Percentiles rank a stretch among this genome's conserved stretches.
These are phyloP conservation scores for Peniophora sp. DNA, from an alignment of 1,284 basidiomycete genomes.

Conservation along the genomic window DNA sequence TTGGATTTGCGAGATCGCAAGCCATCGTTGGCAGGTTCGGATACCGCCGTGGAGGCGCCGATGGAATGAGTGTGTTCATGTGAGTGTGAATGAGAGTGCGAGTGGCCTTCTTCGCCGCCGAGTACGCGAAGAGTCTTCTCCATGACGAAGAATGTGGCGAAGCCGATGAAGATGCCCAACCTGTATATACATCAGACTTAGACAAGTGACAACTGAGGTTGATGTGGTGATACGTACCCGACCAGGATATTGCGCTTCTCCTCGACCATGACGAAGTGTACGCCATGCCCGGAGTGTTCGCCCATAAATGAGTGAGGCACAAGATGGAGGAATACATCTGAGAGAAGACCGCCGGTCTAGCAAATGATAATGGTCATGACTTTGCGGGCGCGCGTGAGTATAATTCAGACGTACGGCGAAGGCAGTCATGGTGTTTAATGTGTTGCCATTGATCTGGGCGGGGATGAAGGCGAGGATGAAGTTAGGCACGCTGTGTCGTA, in stretches of 20 bases:
- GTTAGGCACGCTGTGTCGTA: slow-evolving; percentile 65
- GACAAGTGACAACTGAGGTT: not conserved
- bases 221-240: slow-evolving; percentile 41
- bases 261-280: slow-evolving; percentile 74
- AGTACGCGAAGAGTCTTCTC: slow-evolving; percentile 84
- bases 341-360: slow-evolving; percentile 84
- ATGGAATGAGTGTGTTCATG: slow-evolving; percentile 36
- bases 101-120: slow-evolving; percentile 42
- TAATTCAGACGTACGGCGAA: slow-evolving; percentile 60
- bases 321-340: slow-evolving; percentile 85
- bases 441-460: slow-evolving; percentile 72
- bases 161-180: slow-evolving; percentile 76
- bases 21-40: slow-evolving; percentile 23
- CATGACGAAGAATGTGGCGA: slow-evolving; percentile 84
- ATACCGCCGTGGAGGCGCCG: slow-evolving; percentile 11
- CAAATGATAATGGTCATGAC: not conserved
- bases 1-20: slow-evolving; percentile 20
- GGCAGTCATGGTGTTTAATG: slow-evolving; percentile 86
- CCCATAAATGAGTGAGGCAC: slow-evolving; percentile 88
- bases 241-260: slow-evolving; percentile 85
- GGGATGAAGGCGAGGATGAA: slow-evolving; percentile 89
- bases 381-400: not conserved
- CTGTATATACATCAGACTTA: slow-evolving; percentile 35
- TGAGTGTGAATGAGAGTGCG: slow-evolving; percentile 36
- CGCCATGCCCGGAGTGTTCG: slow-evolving; percentile 63